Evolutionary conservation across 2,329 filamentous ascomycete genomes (phyloP).

Genomic region (Anthostomella pinea): DNA sequence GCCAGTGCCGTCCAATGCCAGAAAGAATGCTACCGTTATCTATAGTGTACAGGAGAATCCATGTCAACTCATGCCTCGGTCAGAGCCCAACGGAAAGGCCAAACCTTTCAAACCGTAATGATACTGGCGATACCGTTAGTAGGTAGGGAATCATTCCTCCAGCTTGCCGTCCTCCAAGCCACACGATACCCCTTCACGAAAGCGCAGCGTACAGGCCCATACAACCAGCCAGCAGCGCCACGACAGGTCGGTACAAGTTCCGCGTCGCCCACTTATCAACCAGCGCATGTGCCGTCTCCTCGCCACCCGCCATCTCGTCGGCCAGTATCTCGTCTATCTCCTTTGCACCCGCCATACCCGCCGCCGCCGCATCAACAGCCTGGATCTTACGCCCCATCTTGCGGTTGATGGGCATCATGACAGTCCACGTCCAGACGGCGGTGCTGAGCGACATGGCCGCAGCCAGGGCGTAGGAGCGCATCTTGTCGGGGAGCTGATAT

Average conservation of each 20-base stretch:
- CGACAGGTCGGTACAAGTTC: slow-evolving; percentile 12
- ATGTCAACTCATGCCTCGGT: too few species aligned
- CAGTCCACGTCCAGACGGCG: slow-evolving; percentile 49
- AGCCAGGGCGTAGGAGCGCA: slow-evolving; percentile 42
- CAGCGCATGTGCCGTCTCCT: slow-evolving; percentile 6
- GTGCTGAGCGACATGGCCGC: slow-evolving; percentile 43
- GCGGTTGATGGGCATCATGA: slow-evolving; percentile 47
- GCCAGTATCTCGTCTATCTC: neutral
- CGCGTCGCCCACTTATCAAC: slow-evolving; percentile 14
- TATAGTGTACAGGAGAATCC: too few species aligned
- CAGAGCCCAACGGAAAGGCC: too few species aligned
- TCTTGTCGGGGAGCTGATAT: slow-evolving; percentile 27
- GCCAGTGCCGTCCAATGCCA: too few species aligned
- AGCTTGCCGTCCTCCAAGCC: too few species aligned
- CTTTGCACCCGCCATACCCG: neutral
- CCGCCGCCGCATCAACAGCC: neutral
- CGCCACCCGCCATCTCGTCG: neutral
- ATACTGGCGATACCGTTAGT: too few species aligned
- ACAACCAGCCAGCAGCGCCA: slow-evolving; percentile 8
- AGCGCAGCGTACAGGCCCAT: slow-evolving; percentile 15
- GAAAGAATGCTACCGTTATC: too few species aligned
- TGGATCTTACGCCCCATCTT: slow-evolving; percentile 24
- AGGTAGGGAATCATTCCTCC: too few species aligned
- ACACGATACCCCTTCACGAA: too few species aligned
- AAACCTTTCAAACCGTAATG: too few species aligned